Base-by-base conservation (phyloP, 2,329 filamentous ascomycete species). In the Trichoderma sp. region DNA sequence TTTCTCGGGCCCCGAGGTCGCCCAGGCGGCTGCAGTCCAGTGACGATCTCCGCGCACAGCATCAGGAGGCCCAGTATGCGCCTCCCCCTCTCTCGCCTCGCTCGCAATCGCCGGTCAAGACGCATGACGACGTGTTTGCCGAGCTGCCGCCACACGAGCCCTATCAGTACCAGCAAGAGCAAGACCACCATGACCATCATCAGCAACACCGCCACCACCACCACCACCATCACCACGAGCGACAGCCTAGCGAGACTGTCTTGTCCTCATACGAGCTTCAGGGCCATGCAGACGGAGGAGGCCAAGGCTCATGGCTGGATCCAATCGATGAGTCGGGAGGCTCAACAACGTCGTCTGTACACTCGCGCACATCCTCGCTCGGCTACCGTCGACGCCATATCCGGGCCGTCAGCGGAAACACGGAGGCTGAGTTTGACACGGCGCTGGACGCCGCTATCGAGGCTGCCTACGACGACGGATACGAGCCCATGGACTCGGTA, bases 381-480 rank as follows among this genome's bases (percentile, higher is more conserved):
- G 84, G 87, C 50, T 78, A 90, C 55, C 83, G 86, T 67, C 84
- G 90, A 68, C 91, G 89, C 72, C 89, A 90, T 69, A 85, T 92
- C 61, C 86, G 90, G 56, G 82, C 82, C 43, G 74, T 83, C 3
- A 94, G 90, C 68, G 88, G 88, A 51, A 87, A 85, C 34, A 95
- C 92, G 0, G 92, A 96, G 74, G 90, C 91, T 7, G 93, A 97
- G 73, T 97, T 98, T 69, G 93, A 97, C 77, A 93, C 92, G 9
- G 95, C 95, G 4, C 82, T 98, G 50, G 94, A 98, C 78, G 94
- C 93, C 26, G 95, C 95, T 15, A 93, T 98, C 9, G 95, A 98
- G 76, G 94, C 94, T 58, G 95, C 94, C 5, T 99, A 98, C 75
- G 90, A 97, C 74, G 93, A 97, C 68, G 91, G 91, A 0, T 91